Percentiles rank a stretch among this genome's conserved stretches.
Conservation (phyloP, 169 alveolate species). For the Perkinsus chesapeaki region DNA sequence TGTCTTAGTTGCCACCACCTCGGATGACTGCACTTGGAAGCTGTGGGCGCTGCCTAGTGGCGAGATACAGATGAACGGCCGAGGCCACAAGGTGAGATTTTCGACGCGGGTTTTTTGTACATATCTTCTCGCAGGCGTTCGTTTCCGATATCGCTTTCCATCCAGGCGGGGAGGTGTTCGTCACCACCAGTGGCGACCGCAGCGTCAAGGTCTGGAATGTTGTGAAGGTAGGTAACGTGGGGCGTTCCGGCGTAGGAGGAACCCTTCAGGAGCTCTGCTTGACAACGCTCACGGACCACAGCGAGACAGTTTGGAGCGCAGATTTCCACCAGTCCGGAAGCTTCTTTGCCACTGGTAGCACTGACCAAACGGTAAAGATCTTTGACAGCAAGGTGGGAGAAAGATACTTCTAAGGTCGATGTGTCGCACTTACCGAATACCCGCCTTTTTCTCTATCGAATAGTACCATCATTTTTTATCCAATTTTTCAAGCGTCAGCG, state of each 20-base stretch:
- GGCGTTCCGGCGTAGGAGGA: not conserved
- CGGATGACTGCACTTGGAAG: conserved; percentile 90
- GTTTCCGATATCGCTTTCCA: conserved; percentile 78
- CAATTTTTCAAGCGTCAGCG: not conserved
- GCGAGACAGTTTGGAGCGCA: conserved; percentile 73
- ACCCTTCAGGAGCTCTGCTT: conserved; percentile 62
- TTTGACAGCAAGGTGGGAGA: conserved; percentile 62
- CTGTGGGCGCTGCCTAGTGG: conserved; percentile 83
- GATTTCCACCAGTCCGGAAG: conserved; percentile 78
- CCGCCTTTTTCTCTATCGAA: too few species aligned
- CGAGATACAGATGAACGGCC: conserved; percentile 77
- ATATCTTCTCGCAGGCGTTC: conserved; percentile 63
- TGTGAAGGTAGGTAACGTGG: conserved; percentile 13
- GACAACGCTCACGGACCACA: conserved; percentile 77
- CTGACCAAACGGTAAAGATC: conserved; percentile 79
- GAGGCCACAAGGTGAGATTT: conserved; percentile 67
- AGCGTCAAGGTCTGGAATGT: conserved; percentile 86
- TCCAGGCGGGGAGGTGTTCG: conserved; percentile 70
- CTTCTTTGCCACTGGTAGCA: conserved; percentile 60
- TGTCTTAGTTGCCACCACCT: conserved; percentile 74
- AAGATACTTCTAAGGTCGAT: too few species aligned
- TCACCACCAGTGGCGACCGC: conserved; percentile 82
- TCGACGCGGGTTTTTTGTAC: not conserved
- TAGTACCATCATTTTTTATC: not conserved
- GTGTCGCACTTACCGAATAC: too few species aligned